These are phyloP conservation scores for Zychaea mexicana DNA, from an alignment of 371 early-diverging fungal species.

Conservation along the genomic window DNA sequence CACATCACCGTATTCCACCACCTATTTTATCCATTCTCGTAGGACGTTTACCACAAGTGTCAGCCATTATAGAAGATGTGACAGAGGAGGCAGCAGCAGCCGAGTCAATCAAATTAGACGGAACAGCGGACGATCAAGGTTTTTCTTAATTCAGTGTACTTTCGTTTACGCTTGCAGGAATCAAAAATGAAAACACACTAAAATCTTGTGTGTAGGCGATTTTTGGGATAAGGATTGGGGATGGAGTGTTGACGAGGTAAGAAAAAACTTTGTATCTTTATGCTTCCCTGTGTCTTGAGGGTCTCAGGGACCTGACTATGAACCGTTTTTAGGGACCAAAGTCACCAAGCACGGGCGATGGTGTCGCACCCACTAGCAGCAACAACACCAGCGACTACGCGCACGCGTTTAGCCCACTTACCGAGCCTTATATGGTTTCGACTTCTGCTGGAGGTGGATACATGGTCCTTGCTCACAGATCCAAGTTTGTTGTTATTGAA, in stretches of 20 bases:
- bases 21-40: slow-evolving; percentile 47
- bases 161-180: not conserved
- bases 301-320: not conserved
- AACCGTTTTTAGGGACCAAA: slow-evolving; percentile 1
- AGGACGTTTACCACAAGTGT: slow-evolving; percentile 46
- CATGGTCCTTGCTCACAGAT: slow-evolving; percentile 42
- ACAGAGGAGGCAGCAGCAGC: slow-evolving; percentile 29
- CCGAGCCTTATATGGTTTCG: slow-evolving; percentile 34
- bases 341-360: not conserved
- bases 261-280: not conserved
- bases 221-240: slow-evolving; percentile 51
- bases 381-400: slow-evolving; percentile 5
- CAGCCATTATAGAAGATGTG: slow-evolving; percentile 42
- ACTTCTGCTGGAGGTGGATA: slow-evolving; percentile 39
- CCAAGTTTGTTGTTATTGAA: slow-evolving; percentile 45
- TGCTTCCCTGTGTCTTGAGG: no score
- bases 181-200: not conserved
- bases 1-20: slow-evolving; percentile 41
- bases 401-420: slow-evolving; percentile 18
- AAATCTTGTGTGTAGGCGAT: slow-evolving; percentile 36
- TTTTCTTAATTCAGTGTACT: slow-evolving; percentile 1
- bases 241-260: slow-evolving; percentile 46
- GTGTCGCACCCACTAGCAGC: not conserved
- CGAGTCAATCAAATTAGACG: slow-evolving; percentile 8
- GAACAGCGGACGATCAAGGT: slow-evolving; percentile 21